Base-by-base conservation (phyloP, 2,329 filamentous ascomycete genomes). In the Ceratocystis cacaofunesta region DNA sequence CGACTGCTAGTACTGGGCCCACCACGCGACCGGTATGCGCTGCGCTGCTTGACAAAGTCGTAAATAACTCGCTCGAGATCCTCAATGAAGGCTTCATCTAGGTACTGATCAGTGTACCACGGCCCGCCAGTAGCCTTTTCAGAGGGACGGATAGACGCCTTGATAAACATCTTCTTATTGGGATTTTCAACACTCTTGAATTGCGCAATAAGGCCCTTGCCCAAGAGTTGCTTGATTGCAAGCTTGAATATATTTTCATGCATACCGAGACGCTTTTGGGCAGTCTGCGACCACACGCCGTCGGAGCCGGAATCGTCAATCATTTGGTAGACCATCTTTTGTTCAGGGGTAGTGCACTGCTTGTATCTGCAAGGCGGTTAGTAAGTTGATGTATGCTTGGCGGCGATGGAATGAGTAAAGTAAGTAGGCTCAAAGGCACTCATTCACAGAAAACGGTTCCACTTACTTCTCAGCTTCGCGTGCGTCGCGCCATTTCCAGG, bases 141-240 rank as follows among this genome's bases (percentile, higher is more conserved):
- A 64, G 87, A 90, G 0, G 94, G 92, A 10, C 85, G 84, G 68
- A 99, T 82, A 68, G 87, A 86, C 64, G 87, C 85, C 72, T 96
- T 86, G 81, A 99, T 95, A 80, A 94, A 99, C 82, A 95, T 96
- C 77, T 95, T 96, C 73, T 94, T 88, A 70, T 87, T 89, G 32
- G 90, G 90, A 72, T 89, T 87, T 76, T 95, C 91, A 75, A 95
- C 91, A 74, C 88, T 94, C 77, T 92, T 94, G 77, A 97, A 91
- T 66, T 86, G 85, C 71, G 89, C 88, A 74, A 99, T 91, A 73
- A 95, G 85, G 44, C 85, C 85, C 73, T 90, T 92, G 48, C 81
- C 78, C 74, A 95, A 89, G 68, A 99, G 85, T 68, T 86, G 85
- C 77, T 95, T 96, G 70, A 97, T 81, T 32, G 86, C 86, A 71